Evolutionary conservation across 106 monocot genomes (phyloP).

Genomic region (Platanthera guangdongensis): DNA sequence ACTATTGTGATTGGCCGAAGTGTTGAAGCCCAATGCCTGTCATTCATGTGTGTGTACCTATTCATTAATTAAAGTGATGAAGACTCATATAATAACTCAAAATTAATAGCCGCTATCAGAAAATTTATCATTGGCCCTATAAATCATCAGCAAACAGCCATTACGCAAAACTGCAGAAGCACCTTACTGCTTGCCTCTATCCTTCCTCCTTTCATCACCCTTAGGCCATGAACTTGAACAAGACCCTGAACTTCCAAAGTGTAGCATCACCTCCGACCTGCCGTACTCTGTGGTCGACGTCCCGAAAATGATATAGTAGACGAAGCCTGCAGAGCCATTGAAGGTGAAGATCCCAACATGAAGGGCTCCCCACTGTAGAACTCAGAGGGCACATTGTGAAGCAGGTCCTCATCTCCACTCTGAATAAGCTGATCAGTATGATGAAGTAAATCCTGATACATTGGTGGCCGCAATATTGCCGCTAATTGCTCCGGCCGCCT

Average conservation of each 20-base stretch:
- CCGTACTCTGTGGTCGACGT: background rate
- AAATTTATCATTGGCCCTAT: too few species aligned
- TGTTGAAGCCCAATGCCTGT: too few species aligned
- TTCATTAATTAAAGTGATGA: too few species aligned
- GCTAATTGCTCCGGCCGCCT: background rate
- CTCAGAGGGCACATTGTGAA: slow-evolving; percentile 15
- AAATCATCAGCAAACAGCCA: too few species aligned
- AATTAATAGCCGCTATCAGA: too few species aligned
- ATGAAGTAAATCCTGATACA: slow-evolving; percentile 29
- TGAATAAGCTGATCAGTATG: too few species aligned
- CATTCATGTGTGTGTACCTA: too few species aligned
- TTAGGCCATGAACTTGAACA: background rate
- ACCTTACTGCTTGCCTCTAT: background rate
- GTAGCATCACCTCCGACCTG: background rate
- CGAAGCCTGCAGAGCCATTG: background rate
- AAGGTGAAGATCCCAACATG: slow-evolving; percentile 1
- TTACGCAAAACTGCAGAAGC: too few species aligned
- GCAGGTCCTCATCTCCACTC: too few species aligned
- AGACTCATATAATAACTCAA: too few species aligned
- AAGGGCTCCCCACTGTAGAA: slow-evolving; percentile 14
- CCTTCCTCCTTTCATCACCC: background rate
- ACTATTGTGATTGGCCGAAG: too few species aligned
- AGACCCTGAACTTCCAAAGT: background rate
- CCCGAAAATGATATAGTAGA: background rate
- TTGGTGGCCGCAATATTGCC: background rate